These are phyloP conservation scores for Gossypium australe DNA, from an alignment of 345 rosid species.

Conservation along the genomic window DNA sequence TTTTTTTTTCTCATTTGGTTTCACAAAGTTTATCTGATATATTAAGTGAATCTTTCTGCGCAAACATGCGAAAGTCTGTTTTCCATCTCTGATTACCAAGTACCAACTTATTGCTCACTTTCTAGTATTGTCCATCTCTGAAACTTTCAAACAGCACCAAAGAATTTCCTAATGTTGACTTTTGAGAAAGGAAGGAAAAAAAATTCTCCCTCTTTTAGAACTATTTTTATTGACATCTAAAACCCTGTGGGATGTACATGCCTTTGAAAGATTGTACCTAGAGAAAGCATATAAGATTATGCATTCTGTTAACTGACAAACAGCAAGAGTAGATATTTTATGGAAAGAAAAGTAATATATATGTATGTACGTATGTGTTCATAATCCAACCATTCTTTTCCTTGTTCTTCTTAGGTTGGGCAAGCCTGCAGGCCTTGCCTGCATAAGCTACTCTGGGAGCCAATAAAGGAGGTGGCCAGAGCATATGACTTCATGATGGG, in stretches of 20 bases:
- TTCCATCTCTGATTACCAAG: not conserved
- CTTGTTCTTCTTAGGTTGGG: slow-evolving; percentile 41
- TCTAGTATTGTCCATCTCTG: not conserved
- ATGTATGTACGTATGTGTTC: not conserved
- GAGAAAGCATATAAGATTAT: not conserved
- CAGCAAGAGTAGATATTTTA: not conserved
- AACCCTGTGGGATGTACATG: not conserved
- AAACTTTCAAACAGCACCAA: not conserved
- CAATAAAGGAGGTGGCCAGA: slow-evolving; percentile 61
- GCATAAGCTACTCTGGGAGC: slow-evolving; percentile 58
- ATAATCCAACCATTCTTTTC: not conserved
- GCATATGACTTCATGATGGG: slow-evolving; percentile 75
- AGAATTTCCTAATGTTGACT: not conserved
- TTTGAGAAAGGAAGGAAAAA: too few species aligned
- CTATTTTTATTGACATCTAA: not conserved
- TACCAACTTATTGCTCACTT: not conserved
- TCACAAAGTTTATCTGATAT: not conserved
- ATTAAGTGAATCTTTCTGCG: not conserved
- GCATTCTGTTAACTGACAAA: not conserved
- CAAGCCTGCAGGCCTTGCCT: slow-evolving; percentile 75
- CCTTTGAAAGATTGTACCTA: not conserved
- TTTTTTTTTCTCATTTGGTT: not conserved
- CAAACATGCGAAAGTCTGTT: not conserved
- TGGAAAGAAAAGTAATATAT: not conserved
- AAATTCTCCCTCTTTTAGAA: not conserved